These are phyloP conservation scores for Sequoia sempervirens DNA, from an alignment of 75 land plant genomes.

Conservation along the genomic window DNA sequence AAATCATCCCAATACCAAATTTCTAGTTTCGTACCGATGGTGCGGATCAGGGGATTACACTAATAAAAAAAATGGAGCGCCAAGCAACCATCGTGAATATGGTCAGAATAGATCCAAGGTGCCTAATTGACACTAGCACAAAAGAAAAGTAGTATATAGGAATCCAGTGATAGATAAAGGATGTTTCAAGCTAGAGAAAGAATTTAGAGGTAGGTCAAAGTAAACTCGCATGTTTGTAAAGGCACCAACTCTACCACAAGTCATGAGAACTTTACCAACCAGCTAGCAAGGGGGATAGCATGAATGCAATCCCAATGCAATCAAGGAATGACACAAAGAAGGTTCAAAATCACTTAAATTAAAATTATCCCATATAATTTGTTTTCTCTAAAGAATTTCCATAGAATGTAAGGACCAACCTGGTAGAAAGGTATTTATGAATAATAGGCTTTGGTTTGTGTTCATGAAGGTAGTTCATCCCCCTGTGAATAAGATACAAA, in stretches of 20 bases:
- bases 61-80: too few species aligned
- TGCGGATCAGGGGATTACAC: too few species aligned
- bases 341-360: background rate
- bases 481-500: slow-evolving; percentile 31
- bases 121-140: too few species aligned
- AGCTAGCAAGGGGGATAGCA: background rate
- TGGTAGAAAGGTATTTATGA: slow-evolving; percentile 45
- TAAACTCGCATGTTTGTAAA: background rate
- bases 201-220: background rate
- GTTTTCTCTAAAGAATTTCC: background rate
- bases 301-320: background rate
- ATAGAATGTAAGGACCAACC: slow-evolving; percentile 20
- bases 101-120: too few species aligned
- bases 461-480: slow-evolving; percentile 66
- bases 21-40: too few species aligned
- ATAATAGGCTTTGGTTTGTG: slow-evolving; percentile 52
- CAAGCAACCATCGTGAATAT: too few species aligned
- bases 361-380: background rate
- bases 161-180: background rate
- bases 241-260: background rate
- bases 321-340: background rate
- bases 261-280: background rate
- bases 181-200: background rate
- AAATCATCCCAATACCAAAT: too few species aligned
- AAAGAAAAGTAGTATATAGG: too few species aligned